phyloP scores from a whole-genome alignment of 2,329 filamentous ascomycete genomes.

The Cytospora chrysosperma region DNA sequence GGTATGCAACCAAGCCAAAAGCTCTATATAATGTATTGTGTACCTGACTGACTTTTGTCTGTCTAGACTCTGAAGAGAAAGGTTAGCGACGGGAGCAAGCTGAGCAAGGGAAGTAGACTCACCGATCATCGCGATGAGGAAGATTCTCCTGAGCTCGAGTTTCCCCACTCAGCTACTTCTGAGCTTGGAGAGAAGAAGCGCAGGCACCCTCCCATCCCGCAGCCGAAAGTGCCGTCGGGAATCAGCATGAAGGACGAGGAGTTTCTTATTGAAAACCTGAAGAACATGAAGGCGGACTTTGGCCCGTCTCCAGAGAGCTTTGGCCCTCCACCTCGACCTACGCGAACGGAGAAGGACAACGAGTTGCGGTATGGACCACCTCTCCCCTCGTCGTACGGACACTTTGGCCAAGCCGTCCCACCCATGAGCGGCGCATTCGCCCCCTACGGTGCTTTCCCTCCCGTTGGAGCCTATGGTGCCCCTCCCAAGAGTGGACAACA shows the following conservation, averaged over 20 bases:
- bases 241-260: constrained; percentile 19
- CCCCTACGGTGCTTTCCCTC: constrained; percentile 10
- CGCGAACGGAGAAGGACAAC: constrained; percentile 5
- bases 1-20: neutral
- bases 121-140: neutral
- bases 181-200: neutral
- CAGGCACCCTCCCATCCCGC: neutral
- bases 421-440: constrained; percentile 1
- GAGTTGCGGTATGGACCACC: constrained; percentile 1
- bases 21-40: rapidly evolving
- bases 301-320: neutral
- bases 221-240: constrained; percentile 8
- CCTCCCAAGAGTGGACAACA: constrained; percentile 3
- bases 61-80: constrained; percentile 19
- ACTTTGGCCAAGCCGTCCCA: neutral
- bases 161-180: constrained; percentile 17
- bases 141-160: constrained; percentile 1
- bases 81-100: constrained; percentile 11
- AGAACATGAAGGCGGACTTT: constrained; percentile 4
- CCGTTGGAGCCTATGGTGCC: constrained; percentile 4
- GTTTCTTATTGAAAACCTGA: constrained; percentile 20
- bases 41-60: neutral
- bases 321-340: neutral
- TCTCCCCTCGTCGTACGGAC: constrained; percentile 2
- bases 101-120: neutral